Percentiles rank a stretch among this genome's conserved stretches.
Evolutionary conservation across 306 rosid species (phyloP).

Genomic region (Sesbania bispinosa): DNA sequence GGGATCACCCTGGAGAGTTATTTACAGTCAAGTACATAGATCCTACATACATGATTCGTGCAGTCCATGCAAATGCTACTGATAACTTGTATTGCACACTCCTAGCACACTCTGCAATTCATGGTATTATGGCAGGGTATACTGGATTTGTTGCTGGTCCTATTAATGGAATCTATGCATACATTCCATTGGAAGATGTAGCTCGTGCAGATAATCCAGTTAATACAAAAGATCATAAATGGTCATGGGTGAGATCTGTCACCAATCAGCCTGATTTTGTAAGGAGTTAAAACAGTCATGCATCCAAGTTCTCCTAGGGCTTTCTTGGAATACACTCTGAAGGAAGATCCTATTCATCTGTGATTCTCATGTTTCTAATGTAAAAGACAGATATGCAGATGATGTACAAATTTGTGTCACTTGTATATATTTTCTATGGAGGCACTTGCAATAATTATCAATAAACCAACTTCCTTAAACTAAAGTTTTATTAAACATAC

Average conservation of each 20-base stretch:
- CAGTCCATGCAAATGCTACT: constrained; percentile 75
- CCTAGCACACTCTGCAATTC: constrained; percentile 79
- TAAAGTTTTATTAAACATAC: too few species aligned
- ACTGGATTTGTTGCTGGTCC: constrained; percentile 84
- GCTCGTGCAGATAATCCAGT: constrained; percentile 64
- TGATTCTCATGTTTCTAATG: constrained; percentile 3
- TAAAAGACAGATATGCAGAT: background rate
- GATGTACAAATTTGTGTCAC: constrained; percentile 14
- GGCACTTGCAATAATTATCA: background rate
- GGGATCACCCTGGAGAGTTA: constrained; percentile 62
- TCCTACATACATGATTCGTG: constrained; percentile 92
- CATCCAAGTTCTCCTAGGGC: background rate
- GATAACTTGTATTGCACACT: constrained; percentile 79
- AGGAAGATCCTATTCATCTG: background rate
- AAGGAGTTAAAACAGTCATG: constrained; percentile 10
- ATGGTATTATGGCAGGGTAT: constrained; percentile 88
- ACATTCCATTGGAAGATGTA: constrained; percentile 78
- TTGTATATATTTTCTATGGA: background rate
- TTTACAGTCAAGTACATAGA: constrained; percentile 72
- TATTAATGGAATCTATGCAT: constrained; percentile 62
- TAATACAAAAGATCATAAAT: constrained; percentile 56
- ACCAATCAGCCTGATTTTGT: constrained; percentile 81
- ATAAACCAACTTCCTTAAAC: background rate
- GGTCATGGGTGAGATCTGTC: constrained; percentile 97
- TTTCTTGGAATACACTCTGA: background rate